Base-by-base conservation (phyloP, 2,329 filamentous ascomycete species). In the Colletotrichum sublineola region DNA sequence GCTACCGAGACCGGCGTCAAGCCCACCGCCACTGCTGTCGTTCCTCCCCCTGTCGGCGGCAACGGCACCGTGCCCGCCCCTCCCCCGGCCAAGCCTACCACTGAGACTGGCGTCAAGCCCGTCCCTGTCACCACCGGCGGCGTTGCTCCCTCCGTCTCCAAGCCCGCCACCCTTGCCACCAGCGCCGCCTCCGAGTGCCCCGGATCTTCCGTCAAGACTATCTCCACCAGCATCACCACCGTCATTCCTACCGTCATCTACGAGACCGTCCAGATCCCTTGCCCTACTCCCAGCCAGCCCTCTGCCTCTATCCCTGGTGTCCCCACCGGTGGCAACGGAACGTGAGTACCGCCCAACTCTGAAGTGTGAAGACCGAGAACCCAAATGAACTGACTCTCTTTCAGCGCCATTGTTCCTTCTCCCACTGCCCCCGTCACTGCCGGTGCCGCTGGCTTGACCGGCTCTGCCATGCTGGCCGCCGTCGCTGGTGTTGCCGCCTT, bases 221-320 rank as follows among this genome's bases (percentile, higher is more conserved):
- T 88, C 82, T 87, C 86, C 80, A 88, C 86, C 83, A 85, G 81
- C 75, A 83, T 87, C 83, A 88, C 87, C 81, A 89, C 86, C 74
- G 86, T 88, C 77, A 79, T 88, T 80, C 87, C 86, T 77, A 85
- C 84, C 56, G 85, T 88, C 76, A 85, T 87, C 84, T 86, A 85
- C 79, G 78, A 85, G 73, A 81, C 82, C 76, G 78, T 83, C 74
- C 64, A 77, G 50, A 77, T 84, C 57, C 81, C 85, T 66, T 86
- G 85, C 82, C 76, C 82, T 48, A 84, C 82, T 74, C 73, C 75
- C 60, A 75, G 74, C 56, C 66, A 74, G 66, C 75, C 78, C 60
- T 75, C 77, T 44, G 74, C 75, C 52, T 74, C 75, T 68, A 75
- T 75, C 74, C 68, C 76, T 69, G 69, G 69, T 68, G 71, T 65